Base-by-base conservation (phyloP, 2,329 filamentous ascomycete genomes). In the Neospermospora avenae region DNA sequence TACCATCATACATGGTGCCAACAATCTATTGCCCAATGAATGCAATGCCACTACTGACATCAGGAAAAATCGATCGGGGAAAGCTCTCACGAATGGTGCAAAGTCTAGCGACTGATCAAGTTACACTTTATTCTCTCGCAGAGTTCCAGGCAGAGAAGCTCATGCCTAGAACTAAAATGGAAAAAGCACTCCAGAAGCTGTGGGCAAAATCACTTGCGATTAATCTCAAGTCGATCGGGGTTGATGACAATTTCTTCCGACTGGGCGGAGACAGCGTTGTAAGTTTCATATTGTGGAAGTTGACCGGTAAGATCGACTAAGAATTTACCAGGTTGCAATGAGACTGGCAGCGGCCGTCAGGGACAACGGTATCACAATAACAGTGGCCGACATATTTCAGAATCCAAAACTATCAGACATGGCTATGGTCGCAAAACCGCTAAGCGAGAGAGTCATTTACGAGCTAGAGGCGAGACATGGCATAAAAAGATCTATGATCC, bases 391-490 rank as follows among this genome's bases (percentile, higher is more conserved):
- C 52, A 73, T 79, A 22, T 80, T 80, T 67, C 57, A 62, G 2
- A 70, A 77, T 57, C 75, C 77, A 34, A 74, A 70, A 4, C 69
- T 80, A 3, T 68, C 76, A 0, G 75, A 71, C 0, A 81, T 82
- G 79, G 78, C 79, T 4, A 64, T 59, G 4, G 64, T 72, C 41
- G 49, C 35, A 16, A 52, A 49, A n/a, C 45, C 55, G 20, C 44
- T 52, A 34, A 58, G 55, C 35, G 34, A 58, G 46, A 28, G 35
- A 7, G 13, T 42, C n/a, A 14, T 58, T 4, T 4, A 44, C 14
- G 55, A 58, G 22, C 16, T 58, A n/a, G 45, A 51, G 16, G 25
- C 35, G 6, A 48, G 35, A 44, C 48, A 42, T 18, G 45, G 55
- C 3, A 44, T 58, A 42, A 24, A 39, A 20, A 52, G 11, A 11